These are phyloP conservation scores for Lasiosphaeris hirsuta DNA, from an alignment of 495 filamentous ascomycete species.

Conservation along the genomic window DNA sequence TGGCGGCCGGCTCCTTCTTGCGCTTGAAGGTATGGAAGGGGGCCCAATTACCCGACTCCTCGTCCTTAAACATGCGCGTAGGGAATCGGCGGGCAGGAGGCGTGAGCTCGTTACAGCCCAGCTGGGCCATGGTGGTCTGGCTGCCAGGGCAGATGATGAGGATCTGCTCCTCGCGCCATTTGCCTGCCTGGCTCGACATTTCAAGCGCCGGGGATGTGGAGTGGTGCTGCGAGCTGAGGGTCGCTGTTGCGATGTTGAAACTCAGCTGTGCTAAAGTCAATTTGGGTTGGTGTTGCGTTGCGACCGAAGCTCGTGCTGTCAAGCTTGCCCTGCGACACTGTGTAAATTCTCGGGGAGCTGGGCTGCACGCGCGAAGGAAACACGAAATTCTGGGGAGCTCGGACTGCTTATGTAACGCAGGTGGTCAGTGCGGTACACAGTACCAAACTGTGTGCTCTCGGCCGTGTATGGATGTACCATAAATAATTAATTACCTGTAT, in stretches of 20 bases:
- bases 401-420: conserved; percentile 15
- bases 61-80: conserved; percentile 89
- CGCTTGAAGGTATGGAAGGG: conserved; percentile 76
- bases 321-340: not conserved
- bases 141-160: conserved; percentile 90
- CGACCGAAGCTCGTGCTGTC: conserved; percentile 6
- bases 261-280: not conserved
- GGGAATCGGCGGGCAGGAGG: conserved; percentile 76
- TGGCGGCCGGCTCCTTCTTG: conserved; percentile 51
- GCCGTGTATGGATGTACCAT: too few species aligned
- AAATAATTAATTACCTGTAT: too few species aligned
- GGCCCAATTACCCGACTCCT: conserved; percentile 75
- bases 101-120: conserved; percentile 89
- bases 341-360: conserved; percentile 7
- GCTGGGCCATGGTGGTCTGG: conserved; percentile 87
- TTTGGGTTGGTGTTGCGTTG: not conserved
- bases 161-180: conserved; percentile 54
- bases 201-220: conserved; percentile 8
- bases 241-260: not conserved
- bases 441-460: not conserved
- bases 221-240: not conserved
- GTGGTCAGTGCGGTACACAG: not conserved
- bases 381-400: conserved; percentile 3
- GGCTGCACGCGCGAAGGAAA: conserved; percentile 3
- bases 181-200: conserved; percentile 47